phyloP scores from a whole-genome alignment of 2,329 filamentous ascomycete genomes.

The Leptographium radiaticola region DNA sequence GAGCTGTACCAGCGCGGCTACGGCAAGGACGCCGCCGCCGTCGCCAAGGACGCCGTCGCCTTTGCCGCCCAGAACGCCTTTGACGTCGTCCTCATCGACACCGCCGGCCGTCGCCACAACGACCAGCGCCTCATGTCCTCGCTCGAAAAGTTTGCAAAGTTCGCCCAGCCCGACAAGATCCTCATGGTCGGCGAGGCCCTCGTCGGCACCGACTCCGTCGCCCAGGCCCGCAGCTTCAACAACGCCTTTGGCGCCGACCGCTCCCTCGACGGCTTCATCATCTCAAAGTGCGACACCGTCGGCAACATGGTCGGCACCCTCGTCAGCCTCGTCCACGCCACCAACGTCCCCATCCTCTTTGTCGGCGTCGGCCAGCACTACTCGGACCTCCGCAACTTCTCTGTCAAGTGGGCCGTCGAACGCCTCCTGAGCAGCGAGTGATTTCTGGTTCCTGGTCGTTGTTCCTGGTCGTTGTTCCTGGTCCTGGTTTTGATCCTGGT shows the following conservation, averaged over 20 bases:
- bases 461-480: too few relatives aligned
- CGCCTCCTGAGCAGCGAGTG: slow-evolving; percentile 43
- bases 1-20: slow-evolving; percentile 96
- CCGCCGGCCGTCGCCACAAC: slow-evolving; percentile 87
- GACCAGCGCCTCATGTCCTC: slow-evolving; percentile 93
- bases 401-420: slow-evolving; percentile 57
- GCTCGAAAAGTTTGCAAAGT: slow-evolving; percentile 92
- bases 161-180: slow-evolving; percentile 94
- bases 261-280: slow-evolving; percentile 89
- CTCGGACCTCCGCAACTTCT: slow-evolving; percentile 54
- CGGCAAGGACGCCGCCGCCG: slow-evolving; percentile 90
- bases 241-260: slow-evolving; percentile 72
- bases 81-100: slow-evolving; percentile 95
- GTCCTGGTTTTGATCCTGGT: too few relatives aligned
- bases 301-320: slow-evolving; percentile 97
- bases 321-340: slow-evolving; percentile 95
- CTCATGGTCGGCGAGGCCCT: slow-evolving; percentile 87
- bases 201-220: slow-evolving; percentile 89
- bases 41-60: slow-evolving; percentile 85
- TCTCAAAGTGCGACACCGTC: slow-evolving; percentile 96
- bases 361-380: slow-evolving; percentile 64
- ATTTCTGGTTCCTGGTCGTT: neutral
- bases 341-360: slow-evolving; percentile 90
- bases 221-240: slow-evolving; percentile 94
- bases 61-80: slow-evolving; percentile 64